Percentiles rank a stretch among this genome's conserved stretches.
Conservation (phyloP, 192 early-diverging fungal species). For the Pilobolus umbonatus region DNA sequence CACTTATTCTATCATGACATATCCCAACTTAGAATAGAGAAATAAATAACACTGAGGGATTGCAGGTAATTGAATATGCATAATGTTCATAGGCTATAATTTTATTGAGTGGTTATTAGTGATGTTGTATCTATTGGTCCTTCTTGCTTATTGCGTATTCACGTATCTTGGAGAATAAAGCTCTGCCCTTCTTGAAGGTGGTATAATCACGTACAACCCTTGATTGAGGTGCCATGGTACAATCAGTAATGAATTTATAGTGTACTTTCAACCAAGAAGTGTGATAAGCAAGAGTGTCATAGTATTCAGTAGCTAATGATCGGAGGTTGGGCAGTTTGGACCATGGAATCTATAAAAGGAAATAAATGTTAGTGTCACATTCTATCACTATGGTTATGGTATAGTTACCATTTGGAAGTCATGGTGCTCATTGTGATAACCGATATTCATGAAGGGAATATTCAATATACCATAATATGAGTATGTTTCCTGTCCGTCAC, state of each 20-base stretch:
- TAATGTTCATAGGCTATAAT: too few relatives aligned
- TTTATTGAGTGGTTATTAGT: too few relatives aligned
- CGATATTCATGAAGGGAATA: conserved; percentile 86
- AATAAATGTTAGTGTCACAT: conserved; percentile 12
- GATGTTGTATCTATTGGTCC: too few relatives aligned
- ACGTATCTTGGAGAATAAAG: conserved; percentile 48
- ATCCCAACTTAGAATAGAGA: too few relatives aligned
- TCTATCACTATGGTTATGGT: not conserved
- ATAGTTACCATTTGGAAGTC: conserved; percentile 94
- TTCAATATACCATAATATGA: conserved; percentile 93
- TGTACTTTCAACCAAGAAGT: conserved; percentile 85
- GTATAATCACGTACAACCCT: conserved; percentile 68
- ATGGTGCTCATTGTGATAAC: conserved; percentile 98
- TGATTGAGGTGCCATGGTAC: conserved; percentile 75
- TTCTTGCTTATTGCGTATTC: conserved; percentile 7
- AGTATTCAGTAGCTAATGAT: conserved; percentile 83
- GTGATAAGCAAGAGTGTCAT: conserved; percentile 77
- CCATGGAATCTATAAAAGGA: conserved; percentile 88
- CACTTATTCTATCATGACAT: too few relatives aligned
- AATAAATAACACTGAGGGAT: too few relatives aligned
- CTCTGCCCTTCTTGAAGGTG: conserved; percentile 68
- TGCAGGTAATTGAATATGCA: too few relatives aligned
- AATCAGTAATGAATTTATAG: conserved; percentile 75
- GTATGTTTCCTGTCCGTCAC: conserved; percentile 92
- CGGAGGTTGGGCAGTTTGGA: conserved; percentile 75